A percentile compares a stretch with the other conserved stretches of the same genome.
These are phyloP conservation scores for Phialocephala subalpina DNA, from an alignment of 2,329 filamentous ascomycete species.

Conservation along the genomic window DNA sequence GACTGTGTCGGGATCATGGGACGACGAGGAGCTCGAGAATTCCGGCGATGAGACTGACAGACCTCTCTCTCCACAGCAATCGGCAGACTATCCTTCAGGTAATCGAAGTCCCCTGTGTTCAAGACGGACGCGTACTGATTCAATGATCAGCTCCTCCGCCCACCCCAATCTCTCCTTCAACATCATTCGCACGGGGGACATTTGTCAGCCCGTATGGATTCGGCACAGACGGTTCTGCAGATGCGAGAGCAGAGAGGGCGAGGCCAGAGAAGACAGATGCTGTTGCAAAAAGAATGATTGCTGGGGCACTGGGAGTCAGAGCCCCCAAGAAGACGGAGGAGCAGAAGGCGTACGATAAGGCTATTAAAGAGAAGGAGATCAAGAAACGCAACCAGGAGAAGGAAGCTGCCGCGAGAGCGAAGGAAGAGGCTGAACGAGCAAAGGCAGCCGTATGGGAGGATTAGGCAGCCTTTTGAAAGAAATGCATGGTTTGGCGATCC, in stretches of 20 bases:
- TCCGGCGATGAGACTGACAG: slow-evolving; percentile 43
- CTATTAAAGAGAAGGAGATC: slow-evolving; percentile 84
- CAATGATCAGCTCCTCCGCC: slow-evolving; percentile 63
- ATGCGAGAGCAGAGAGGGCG: slow-evolving; percentile 35
- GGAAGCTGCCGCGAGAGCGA: slow-evolving; percentile 65
- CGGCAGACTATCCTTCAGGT: slow-evolving; percentile 45
- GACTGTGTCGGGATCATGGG: slow-evolving; percentile 76
- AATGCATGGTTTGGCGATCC: slow-evolving; percentile 9
- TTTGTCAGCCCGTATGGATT: slow-evolving; percentile 39
- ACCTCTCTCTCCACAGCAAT: slow-evolving; percentile 38
- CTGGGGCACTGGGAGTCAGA: slow-evolving; percentile 83
- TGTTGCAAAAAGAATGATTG: slow-evolving; percentile 89
- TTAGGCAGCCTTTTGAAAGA: slow-evolving; percentile 41
- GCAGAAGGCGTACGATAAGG: slow-evolving; percentile 84
- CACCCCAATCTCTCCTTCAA: slow-evolving; percentile 67
- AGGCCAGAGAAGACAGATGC: slow-evolving; percentile 93
- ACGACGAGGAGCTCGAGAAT: slow-evolving; percentile 68
- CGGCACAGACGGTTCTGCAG: slow-evolving; percentile 20
- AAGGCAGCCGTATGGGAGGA: slow-evolving; percentile 90
- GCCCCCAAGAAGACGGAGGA: slow-evolving; percentile 86
- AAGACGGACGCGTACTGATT: no score
- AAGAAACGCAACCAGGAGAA: slow-evolving; percentile 77
- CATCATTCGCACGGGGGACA: slow-evolving; percentile 23
- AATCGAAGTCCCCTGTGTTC: no score
- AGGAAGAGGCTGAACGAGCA: slow-evolving; percentile 73